Base-by-base conservation (phyloP, 202 grass and related monocot species). In the Panicum virgatum region DNA sequence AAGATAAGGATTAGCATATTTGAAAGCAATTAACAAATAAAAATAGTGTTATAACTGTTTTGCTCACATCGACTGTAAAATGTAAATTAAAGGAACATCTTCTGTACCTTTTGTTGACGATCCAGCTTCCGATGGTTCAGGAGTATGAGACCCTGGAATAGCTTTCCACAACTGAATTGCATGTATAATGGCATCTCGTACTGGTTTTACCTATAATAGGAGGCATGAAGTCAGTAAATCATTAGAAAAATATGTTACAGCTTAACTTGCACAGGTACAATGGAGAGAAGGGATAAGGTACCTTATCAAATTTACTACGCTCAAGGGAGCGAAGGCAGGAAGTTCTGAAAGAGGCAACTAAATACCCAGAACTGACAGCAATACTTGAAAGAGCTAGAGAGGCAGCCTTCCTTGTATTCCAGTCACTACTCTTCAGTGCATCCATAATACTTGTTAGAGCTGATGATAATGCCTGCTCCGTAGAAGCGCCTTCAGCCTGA, bases 271-370 rank as follows among this genome's bases (percentile, higher is more conserved):
- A 61, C 20, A 36, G 40, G 64, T 74, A 30, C 27, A 84, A 80
- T 62, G 56, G 69, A 48, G n/a, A 6, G 14, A 10, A 29, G 15
- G 15, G 68, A 72, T 50, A 50, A 9, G 7, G n/a, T 51, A 99
- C 96, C 91, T 96, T 99, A 57, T 99, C 96, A 83, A 99, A 99
- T 80, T 90, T 92, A 87, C 90, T 94, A 22, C 69, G 66, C 73
- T 96, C 96, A 84, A 99, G 93, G 67, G 89, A 89, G 26, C 78
- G 87, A 67, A 99, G 86, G 50, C 91, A 96, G 46, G 83, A 90
- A 85, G 74, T 89, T 90, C 79, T 90, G 73, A 92, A 93, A 69
- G 89, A 69, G 0, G 89, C 69, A 66, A 99, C 79, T 69, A 96
- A 81, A 78, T 85, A 90, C 70, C 91, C 85, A 84, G 87, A 89